Base-by-base conservation (phyloP, 169 alveolate species). In the Plasmodium malariae region DNA sequence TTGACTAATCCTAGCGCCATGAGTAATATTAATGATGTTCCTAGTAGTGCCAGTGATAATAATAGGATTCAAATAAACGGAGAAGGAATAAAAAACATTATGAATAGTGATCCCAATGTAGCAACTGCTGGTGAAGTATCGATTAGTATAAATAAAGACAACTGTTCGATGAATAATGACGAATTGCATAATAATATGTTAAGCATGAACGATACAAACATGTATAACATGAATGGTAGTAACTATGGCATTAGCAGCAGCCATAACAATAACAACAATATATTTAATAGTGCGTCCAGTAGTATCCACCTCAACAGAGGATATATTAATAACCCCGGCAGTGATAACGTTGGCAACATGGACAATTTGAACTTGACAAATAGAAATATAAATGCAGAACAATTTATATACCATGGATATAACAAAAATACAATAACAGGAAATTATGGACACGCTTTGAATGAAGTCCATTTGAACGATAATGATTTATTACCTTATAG, bases 391-490 rank as follows among this genome's bases (percentile, higher is more conserved):
- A 40, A 40, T 40, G n/a, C n/a, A n/a, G 9, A 40, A 5, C n/a
- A 40, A 9, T 40, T 5, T 40, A 40, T 40, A 9, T 40, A 40
- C 51, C 5, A 9, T 40, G 51, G 51, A 40, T 40, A 40, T 9
- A 40, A 40, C 51, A 40, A 9, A 40, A 40, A 5, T 6, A 9
- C 9, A 6, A 9, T 6, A 9, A 40, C 5, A 40, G 51, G 51
- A 40, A 40, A 6, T 40, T 9, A 40, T 9, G 9, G n/a, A 9
- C n/a, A 40, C 9, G 9, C 5, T 40, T 6, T 5, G 9, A 40
- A 9, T 67, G n/a, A n/a, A n/a, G 28, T 26, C 19, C 74, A 67
- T 19, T 67, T 67, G 21, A 67, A 0, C 48, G 85, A 19, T n/a
- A 12, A 21, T 17, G 48, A 30, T 17, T 45, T 14, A 49, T 19